Percentiles rank a stretch among this genome's conserved stretches.
These are phyloP conservation scores for Colletotrichum tanaceti DNA, from an alignment of 2,329 filamentous ascomycete genomes.

Conservation along the genomic window DNA sequence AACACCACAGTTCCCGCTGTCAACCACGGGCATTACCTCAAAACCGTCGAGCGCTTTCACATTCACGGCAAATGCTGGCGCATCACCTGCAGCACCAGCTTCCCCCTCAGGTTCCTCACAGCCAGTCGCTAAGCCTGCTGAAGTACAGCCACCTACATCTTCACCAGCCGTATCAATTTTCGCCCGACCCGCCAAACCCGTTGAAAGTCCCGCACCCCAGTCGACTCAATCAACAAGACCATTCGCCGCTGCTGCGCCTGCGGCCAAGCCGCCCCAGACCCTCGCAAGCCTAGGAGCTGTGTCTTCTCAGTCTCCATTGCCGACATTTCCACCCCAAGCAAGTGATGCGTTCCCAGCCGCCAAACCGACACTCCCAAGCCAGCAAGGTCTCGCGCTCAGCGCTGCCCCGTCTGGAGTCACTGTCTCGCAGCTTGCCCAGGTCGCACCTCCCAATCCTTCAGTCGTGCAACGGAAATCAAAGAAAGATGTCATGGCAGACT, in stretches of 20 bases:
- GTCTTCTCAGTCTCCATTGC: constrained; percentile 21
- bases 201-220: constrained; percentile 42
- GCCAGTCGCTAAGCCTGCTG: constrained; percentile 38
- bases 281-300: neutral
- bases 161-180: neutral
- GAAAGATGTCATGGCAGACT: constrained; percentile 59
- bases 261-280: constrained; percentile 35
- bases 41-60: constrained; percentile 22
- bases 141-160: neutral
- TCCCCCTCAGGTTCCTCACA: neutral
- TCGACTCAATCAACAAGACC: constrained; percentile 10
- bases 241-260: constrained; percentile 34
- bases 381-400: neutral
- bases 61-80: neutral
- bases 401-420: constrained; percentile 6
- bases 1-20: constrained; percentile 35
- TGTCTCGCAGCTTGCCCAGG: constrained; percentile 19
- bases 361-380: neutral
- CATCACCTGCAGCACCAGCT: constrained; percentile 7
- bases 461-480: constrained; percentile 4
- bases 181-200: constrained; percentile 32
- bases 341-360: neutral
- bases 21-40: constrained; percentile 5
- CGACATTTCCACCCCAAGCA: constrained; percentile 15
- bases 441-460: constrained; percentile 5